Evolutionary conservation across 202 grass and related monocot genomes (phyloP), one percentile per base, ranked within the genome.

Genomic region (Schoenoplectus tabernaemontani): DNA sequence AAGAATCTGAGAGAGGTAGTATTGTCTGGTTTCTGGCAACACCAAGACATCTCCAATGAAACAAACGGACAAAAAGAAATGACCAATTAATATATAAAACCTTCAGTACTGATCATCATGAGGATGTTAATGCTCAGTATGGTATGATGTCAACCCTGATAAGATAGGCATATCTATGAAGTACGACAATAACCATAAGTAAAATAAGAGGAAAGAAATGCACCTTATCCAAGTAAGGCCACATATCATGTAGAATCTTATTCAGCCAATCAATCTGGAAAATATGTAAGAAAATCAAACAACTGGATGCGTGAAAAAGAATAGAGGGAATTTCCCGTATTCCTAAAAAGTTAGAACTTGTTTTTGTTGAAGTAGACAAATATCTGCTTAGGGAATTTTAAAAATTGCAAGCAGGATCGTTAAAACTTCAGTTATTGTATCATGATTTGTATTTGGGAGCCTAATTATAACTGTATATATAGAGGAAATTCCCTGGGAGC

Each of bases 221-320:
- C 84, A 97, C 93, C 91, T 93, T 91, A 88, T 97, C 89, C 42
- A 97, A 80, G 80, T 88, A 97, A 78, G 91, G 89, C 93, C 93
- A 97, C 89, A 97, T 90, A 65, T 83, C 57, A 61, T 60, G 69
- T 58, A 93, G 77, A 85, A 97, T 93, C 46, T 85, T 90, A 81
- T 97, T 97, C 84, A 97, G 65, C 93, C 93, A 97, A 7, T 97
- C 93, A 64, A 90, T 57, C 94, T 97, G 89, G 47, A 88, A 86
- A 85, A 80, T 69, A 68, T 37, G 59, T 36, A 61, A 15, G 10
- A 41, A 69, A 77, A 83, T 13, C n/a, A 71, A 32, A 13, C 12
- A 63, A 33, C 44, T 36, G n/a, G 5, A 82, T 1, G 64, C 53
- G 7, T 19, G 13, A 58, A 53, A 48, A 82, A 17, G 12, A 59